phyloP scores from a whole-genome alignment of 163 green algal genomes.

The Scenedesmus sp. region DNA sequence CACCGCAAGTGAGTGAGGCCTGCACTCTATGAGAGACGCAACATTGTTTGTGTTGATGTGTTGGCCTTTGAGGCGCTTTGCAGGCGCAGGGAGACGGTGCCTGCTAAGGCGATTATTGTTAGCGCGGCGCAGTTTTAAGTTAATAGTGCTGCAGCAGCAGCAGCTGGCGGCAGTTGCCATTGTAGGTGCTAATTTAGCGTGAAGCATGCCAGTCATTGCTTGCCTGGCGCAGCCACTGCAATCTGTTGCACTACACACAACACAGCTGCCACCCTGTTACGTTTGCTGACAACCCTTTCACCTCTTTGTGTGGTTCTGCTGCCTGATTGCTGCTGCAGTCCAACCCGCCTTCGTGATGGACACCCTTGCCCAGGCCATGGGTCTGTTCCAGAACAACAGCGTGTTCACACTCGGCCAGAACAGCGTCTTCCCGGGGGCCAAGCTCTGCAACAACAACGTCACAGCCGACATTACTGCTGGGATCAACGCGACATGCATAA shows the following conservation, averaged over 20 bases:
- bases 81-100: background rate
- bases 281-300: background rate
- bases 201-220: too few relatives aligned
- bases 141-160: too few relatives aligned
- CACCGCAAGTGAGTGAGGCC: background rate
- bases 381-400: constrained; percentile 39
- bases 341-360: background rate
- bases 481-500: background rate
- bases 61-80: too few relatives aligned
- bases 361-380: constrained; percentile 20
- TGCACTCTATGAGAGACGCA: too few relatives aligned
- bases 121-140: background rate
- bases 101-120: background rate
- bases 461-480: background rate
- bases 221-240: background rate
- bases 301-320: too few relatives aligned
- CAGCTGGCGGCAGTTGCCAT: background rate
- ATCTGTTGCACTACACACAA: background rate
- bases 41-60: background rate
- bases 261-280: background rate
- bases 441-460: constrained; percentile 47
- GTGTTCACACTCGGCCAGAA: constrained; percentile 54
- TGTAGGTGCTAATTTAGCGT: background rate
- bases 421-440: constrained; percentile 32
- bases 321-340: background rate